These are phyloP conservation scores for Avicennia marina DNA, from an alignment of 257 asterid species.

Conservation along the genomic window DNA sequence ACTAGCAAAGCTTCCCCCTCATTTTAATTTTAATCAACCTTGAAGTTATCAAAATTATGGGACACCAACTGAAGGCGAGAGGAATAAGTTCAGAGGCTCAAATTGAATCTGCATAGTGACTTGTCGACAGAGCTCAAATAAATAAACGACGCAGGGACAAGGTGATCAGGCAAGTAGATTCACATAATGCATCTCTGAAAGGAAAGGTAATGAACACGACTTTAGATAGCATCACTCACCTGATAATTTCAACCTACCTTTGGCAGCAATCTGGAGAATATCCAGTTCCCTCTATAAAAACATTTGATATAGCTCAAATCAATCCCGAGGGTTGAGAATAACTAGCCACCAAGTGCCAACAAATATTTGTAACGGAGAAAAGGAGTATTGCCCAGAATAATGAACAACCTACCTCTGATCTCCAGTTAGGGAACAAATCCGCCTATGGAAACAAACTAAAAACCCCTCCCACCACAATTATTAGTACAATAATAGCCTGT, in stretches of 20 bases:
- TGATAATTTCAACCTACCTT: slow-evolving; percentile 78
- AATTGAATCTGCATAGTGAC: background rate
- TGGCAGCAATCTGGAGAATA: slow-evolving; percentile 90
- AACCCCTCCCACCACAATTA: slow-evolving; percentile 67
- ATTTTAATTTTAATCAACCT: no score
- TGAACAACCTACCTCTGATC: slow-evolving; percentile 87
- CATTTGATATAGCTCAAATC: slow-evolving; percentile 75
- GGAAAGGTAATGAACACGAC: slow-evolving; percentile 10
- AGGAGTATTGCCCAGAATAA: slow-evolving; percentile 47
- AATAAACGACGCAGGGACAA: no score
- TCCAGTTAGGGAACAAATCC: slow-evolving; percentile 72
- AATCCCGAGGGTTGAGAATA: slow-evolving; percentile 44
- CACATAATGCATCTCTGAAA: slow-evolving; percentile 15
- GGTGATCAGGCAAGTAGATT: slow-evolving; percentile 10
- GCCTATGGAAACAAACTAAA: slow-evolving; percentile 58
- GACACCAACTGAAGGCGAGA: no score
- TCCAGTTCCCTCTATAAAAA: slow-evolving; percentile 88
- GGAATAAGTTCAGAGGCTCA: background rate
- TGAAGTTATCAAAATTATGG: no score
- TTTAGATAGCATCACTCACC: slow-evolving; percentile 84
- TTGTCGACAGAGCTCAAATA: background rate
- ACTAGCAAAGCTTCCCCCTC: no score
- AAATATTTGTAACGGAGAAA: slow-evolving; percentile 41
- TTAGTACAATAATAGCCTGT: slow-evolving; percentile 59
- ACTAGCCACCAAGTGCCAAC: slow-evolving; percentile 43